Evolutionary conservation across 2,329 filamentous ascomycete genomes (phyloP), one percentile per base, ranked within the genome.

Genomic region (Botrytis byssoidea): DNA sequence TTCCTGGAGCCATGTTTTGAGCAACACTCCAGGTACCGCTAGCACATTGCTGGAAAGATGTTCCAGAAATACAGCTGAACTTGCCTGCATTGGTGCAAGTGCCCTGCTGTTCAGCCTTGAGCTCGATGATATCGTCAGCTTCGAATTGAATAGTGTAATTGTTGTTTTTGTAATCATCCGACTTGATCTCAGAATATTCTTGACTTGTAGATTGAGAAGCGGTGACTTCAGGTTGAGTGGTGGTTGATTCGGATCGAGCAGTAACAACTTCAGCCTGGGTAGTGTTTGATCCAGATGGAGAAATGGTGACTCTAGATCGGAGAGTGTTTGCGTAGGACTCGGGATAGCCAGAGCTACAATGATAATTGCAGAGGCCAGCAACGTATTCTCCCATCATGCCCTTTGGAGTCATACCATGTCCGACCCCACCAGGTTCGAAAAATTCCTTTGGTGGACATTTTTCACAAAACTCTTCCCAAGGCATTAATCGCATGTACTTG

Each of bases 1-100:
- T 86, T 1, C 88, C 88, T 0, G 80, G 78, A 0, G 88, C 84
- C 18, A 89, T 77, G 0, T 75, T 60, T 74, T 84, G 83, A 4
- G 80, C 72, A 0, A 80, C 77, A 3, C 86, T 86, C 88, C 88
- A 89, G 0, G 76, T 55, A 18, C 88, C 87, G 3, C 84, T 85
- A 18, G 84, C 88, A 74, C 88, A 89, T 66, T 86, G 86, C 80
- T 89, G 87, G 84, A 84, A 89, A 0, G 84, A 83, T 1, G 79
- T 82, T n/a, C 87, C 86, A 0, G 79, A 81, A 12, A 88, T 81
- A 76, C 88, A 89, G 82, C 88, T 88, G 85, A 85, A 89, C 16
- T 80, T 79, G 1, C 87, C 88, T 63, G 88, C 86, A 12, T 83
- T 78, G 76, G 83, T 77, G 80, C 87, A 89, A 0, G 85, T 81